Percentiles rank a stretch among this genome's conserved stretches.
Conservation (phyloP, 2,329 filamentous ascomycete genomes). For the Amesomyces nigricolor region DNA sequence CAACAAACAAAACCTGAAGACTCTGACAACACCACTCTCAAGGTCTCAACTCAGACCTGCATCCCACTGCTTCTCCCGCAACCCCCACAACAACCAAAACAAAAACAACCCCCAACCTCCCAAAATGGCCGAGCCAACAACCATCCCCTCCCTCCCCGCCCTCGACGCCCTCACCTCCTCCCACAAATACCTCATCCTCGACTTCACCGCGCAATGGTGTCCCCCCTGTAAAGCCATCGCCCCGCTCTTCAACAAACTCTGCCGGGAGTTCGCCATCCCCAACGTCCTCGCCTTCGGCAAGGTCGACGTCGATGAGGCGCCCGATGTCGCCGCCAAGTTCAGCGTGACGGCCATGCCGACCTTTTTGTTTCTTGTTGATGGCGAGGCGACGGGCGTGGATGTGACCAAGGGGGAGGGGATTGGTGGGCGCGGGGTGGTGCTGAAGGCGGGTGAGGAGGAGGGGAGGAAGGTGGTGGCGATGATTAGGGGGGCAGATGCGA, state of each 20-base stretch:
- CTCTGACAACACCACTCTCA: background rate
- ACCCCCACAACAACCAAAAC: background rate
- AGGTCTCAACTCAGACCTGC: background rate
- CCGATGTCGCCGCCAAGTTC: slow-evolving; percentile 43
- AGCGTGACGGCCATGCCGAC: slow-evolving; percentile 50
- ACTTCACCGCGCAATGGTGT: slow-evolving; percentile 50
- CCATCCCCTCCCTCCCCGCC: slow-evolving; percentile 23
- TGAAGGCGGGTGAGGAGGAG: background rate
- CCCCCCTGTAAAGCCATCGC: slow-evolving; percentile 45
- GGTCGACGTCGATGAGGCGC: slow-evolving; percentile 50
- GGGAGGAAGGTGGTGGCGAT: slow-evolving; percentile 21
- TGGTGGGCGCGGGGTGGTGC: slow-evolving; percentile 5
- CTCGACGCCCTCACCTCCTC: slow-evolving; percentile 35
- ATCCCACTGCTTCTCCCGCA: too few relatives aligned
- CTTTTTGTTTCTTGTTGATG: slow-evolving; percentile 51
- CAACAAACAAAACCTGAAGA: too few relatives aligned
- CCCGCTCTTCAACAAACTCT: slow-evolving; percentile 41
- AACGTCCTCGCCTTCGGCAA: slow-evolving; percentile 46
- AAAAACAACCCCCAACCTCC: background rate
- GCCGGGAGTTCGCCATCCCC: slow-evolving; percentile 33
- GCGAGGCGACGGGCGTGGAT: slow-evolving; percentile 33
- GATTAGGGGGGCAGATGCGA: slow-evolving; percentile 34
- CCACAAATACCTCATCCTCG: slow-evolving; percentile 40
- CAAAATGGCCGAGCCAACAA: slow-evolving; percentile 19
- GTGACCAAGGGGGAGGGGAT: slow-evolving; percentile 25